These are phyloP conservation scores for Cladobotryum mycophilum DNA, from an alignment of 2,329 filamentous ascomycete species.

Conservation along the genomic window DNA sequence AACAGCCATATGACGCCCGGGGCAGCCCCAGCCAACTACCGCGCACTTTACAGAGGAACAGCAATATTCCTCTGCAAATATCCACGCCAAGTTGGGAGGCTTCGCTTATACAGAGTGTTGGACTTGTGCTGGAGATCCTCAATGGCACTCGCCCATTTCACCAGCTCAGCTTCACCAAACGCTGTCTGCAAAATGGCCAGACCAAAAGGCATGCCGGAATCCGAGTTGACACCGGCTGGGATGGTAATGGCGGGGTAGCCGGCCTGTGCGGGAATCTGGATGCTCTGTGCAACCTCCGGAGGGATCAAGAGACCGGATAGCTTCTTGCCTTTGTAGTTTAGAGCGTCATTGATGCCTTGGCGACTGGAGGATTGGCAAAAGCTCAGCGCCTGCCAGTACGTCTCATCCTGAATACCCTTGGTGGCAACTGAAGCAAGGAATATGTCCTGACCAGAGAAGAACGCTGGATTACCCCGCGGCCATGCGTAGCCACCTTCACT, in stretches of 20 bases:
- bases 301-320: slow-evolving; percentile 63
- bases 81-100: slow-evolving; percentile 45
- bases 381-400: slow-evolving; percentile 59
- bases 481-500: slow-evolving; percentile 60
- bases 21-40: no score
- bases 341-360: slow-evolving; percentile 63
- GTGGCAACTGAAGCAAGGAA: slow-evolving; percentile 58
- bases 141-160: slow-evolving; percentile 58
- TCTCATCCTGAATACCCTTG: slow-evolving; percentile 55
- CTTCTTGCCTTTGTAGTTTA: slow-evolving; percentile 39
- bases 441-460: slow-evolving; percentile 63
- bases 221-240: slow-evolving; percentile 52
- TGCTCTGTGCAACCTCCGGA: slow-evolving; percentile 59
- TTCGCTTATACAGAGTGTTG: slow-evolving; percentile 40
- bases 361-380: slow-evolving; percentile 56
- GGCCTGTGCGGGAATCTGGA: slow-evolving; percentile 67
- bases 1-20: no score
- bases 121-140: slow-evolving; percentile 48
- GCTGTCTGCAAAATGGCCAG: slow-evolving; percentile 54
- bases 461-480: slow-evolving; percentile 51
- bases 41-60: slow-evolving; percentile 20
- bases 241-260: slow-evolving; percentile 69
- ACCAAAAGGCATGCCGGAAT: slow-evolving; percentile 55
- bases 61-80: slow-evolving; percentile 43
- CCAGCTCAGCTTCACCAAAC: slow-evolving; percentile 51